phyloP scores from a whole-genome alignment of 169 alveolate species.

The Neospora caninum region DNA sequence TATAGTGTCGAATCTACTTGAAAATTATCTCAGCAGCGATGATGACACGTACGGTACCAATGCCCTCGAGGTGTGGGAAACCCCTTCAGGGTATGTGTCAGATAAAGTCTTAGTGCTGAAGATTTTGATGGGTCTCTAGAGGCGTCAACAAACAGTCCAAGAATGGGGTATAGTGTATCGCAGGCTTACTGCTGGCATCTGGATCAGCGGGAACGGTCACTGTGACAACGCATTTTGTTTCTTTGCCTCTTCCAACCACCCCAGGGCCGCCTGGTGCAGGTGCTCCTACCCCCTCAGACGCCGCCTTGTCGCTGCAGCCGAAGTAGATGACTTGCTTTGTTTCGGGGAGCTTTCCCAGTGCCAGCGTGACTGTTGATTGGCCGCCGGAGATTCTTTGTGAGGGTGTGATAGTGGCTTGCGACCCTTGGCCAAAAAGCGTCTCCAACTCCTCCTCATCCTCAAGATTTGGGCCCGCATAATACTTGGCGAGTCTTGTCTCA shows the following conservation, averaged over 20 bases:
- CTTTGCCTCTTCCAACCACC: background rate
- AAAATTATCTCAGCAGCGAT: no score
- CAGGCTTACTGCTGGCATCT: background rate
- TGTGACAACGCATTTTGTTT: background rate
- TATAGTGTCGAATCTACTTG: no score
- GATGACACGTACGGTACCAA: no score
- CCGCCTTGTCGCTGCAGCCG: background rate
- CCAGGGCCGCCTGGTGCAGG: background rate
- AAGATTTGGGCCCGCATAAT: background rate
- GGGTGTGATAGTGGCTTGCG: background rate
- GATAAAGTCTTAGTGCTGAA: no score
- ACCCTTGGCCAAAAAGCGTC: background rate
- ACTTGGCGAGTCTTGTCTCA: background rate
- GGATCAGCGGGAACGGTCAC: background rate
- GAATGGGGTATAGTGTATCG: no score
- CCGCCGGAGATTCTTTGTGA: background rate
- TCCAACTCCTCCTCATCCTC: background rate
- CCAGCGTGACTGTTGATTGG: background rate
- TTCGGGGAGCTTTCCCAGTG: background rate
- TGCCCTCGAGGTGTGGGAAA: no score
- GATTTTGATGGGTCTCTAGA: no score
- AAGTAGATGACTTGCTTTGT: background rate
- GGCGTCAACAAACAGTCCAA: no score
- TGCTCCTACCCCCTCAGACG: background rate
- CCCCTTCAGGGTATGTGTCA: no score